These are phyloP conservation scores for Amanita subjunquillea DNA, from an alignment of 768 basidiomycete genomes.

Conservation along the genomic window DNA sequence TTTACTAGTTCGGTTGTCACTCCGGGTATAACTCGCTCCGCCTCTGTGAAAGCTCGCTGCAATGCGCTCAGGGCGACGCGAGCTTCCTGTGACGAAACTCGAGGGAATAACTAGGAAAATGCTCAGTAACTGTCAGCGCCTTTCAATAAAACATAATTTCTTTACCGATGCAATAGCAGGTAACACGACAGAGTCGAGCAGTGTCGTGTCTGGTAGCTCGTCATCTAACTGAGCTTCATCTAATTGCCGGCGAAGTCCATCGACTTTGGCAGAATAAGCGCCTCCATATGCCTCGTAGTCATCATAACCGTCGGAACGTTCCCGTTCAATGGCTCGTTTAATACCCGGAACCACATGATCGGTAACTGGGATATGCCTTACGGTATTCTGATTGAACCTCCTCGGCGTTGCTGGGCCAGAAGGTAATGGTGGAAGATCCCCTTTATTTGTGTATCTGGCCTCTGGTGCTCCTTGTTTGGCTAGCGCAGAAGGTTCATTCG, in stretches of 20 bases:
- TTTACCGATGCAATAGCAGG: constrained; percentile 92
- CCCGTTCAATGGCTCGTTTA: constrained; percentile 22
- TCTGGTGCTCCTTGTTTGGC: constrained; percentile 21
- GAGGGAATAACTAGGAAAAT: constrained; percentile 65
- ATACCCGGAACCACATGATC: constrained; percentile 13
- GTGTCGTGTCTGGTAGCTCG: constrained; percentile 72
- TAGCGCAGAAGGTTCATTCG: constrained; percentile 23
- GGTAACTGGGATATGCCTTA: constrained; percentile 41
- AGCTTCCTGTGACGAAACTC: constrained; percentile 89
- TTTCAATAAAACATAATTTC: not conserved
- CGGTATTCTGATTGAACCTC: constrained; percentile 54
- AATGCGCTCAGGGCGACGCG: constrained; percentile 76
- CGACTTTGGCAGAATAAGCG: constrained; percentile 33
- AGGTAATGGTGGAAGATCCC: constrained; percentile 54
- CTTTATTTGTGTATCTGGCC: constrained; percentile 39
- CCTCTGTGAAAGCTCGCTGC: constrained; percentile 88
- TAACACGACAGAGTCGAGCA: constrained; percentile 90
- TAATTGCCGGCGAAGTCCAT: constrained; percentile 38
- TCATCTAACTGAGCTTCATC: constrained; percentile 36
- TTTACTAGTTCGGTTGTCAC: constrained; percentile 88
- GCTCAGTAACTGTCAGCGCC: constrained; percentile 3
- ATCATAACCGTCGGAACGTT: constrained; percentile 56
- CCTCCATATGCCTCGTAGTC: constrained; percentile 51
- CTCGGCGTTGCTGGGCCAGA: constrained; percentile 27
- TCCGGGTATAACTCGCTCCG: constrained; percentile 92